Base-by-base conservation (phyloP, 164 flowering plant species). In the Magnolia sinica region DNA sequence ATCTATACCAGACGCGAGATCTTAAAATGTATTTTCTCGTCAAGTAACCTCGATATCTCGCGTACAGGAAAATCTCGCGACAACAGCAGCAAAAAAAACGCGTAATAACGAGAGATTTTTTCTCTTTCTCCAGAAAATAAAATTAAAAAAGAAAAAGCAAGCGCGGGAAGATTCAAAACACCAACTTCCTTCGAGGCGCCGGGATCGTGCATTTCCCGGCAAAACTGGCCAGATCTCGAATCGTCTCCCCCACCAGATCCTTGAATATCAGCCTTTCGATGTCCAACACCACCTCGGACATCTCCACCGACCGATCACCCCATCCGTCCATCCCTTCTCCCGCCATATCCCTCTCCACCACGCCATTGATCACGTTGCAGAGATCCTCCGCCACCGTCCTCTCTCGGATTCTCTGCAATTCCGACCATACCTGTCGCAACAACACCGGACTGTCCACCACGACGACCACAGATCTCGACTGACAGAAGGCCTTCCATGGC, bases 191-290 rank as follows among this genome's bases (percentile, higher is more conserved):
- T 59, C 93, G 79, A 8, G 88, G 82, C 45, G 79, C 77, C 2
- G 76, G 13, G 8, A n/a, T 77, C 31, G 70, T 50, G 66, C 14
- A 68, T 55, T 79, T 85, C 22, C 83, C 81, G 24, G 87, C 58
- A 27, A 85, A 75, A 0, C 78, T 73, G 4, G 91, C 94, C 19
- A 92, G 87, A 78, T 91, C 92, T 19, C 82, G 74, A 79, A 96
- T 90, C 1, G 93, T 82, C 73, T 92, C 99, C 45, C 86, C 86
- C 27, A 96, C 83, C 74, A 96, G 83, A 78, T 94, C 99, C 85
- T 91, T 96, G 82, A 91, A 96, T 23, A 96, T 83, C 68, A 87
- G 74, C 82, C 99, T 82, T 81, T 96, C 99, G 71, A 96, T 85
- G 82, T 92, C 93, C 74, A 94, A 70, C 67, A 92, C 97, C 2